These are phyloP conservation scores for Eucalyptus sp. DNA, from an alignment of 345 rosid species.

Conservation along the genomic window DNA sequence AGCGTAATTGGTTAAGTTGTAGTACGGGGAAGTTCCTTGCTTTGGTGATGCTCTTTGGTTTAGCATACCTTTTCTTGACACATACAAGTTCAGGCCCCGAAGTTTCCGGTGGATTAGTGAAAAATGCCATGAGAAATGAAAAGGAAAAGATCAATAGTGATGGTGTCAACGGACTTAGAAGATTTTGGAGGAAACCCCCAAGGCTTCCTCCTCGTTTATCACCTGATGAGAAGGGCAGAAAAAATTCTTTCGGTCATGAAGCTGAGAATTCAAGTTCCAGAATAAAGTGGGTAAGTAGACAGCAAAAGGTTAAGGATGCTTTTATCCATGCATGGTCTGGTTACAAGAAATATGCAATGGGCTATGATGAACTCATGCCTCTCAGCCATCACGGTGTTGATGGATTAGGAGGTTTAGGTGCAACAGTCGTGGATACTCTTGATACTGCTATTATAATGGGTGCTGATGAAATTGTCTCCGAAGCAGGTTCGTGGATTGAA, in stretches of 20 bases:
- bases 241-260: constrained; percentile 4
- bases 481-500: constrained; percentile 86
- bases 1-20: constrained; percentile 53
- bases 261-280: constrained; percentile 7
- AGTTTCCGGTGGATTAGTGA: constrained; percentile 11
- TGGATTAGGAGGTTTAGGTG: constrained; percentile 97
- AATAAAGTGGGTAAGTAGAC: constrained; percentile 56
- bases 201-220: constrained; percentile 85
- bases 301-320: constrained; percentile 69
- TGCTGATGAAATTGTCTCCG: constrained; percentile 60
- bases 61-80: constrained; percentile 48
- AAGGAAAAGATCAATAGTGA: constrained; percentile 21
- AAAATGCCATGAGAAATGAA: constrained; percentile 4
- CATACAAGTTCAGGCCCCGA: constrained; percentile 27
- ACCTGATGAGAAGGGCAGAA: constrained; percentile 49
- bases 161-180: constrained; percentile 29
- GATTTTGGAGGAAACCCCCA: constrained; percentile 68
- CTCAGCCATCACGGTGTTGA: constrained; percentile 58
- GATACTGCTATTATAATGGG: constrained; percentile 99
- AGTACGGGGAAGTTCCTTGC: constrained; percentile 79
- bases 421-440: constrained; percentile 92
- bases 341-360: constrained; percentile 80
- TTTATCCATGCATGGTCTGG: constrained; percentile 94
- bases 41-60: constrained; percentile 54
- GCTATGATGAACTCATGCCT: constrained; percentile 94